Conservation (phyloP, 345 rosid genomes). For the Corchorus olitorius region DNA sequence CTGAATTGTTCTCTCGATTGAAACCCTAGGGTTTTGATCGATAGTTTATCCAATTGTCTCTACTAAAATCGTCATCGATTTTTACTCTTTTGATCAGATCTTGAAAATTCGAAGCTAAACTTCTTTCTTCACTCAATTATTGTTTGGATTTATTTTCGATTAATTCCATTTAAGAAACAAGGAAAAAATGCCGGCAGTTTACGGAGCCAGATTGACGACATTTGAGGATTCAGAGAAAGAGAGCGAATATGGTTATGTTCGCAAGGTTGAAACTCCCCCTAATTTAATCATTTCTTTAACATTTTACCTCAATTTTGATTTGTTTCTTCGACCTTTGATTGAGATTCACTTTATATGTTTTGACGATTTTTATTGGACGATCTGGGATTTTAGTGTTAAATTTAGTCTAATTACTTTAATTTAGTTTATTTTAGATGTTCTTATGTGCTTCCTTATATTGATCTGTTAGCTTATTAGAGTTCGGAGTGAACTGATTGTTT, state of each 20-base stretch:
- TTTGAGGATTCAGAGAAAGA: constrained; percentile 96
- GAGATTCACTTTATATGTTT: constrained; percentile 14
- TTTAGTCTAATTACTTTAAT: background rate
- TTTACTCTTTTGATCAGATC: constrained; percentile 37
- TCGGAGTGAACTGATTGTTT: constrained; percentile 4
- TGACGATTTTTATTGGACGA: constrained; percentile 8
- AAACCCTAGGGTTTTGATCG: constrained; percentile 27
- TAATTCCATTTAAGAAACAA: constrained; percentile 1
- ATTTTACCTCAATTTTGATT: background rate
- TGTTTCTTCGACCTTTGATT: background rate
- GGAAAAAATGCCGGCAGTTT: constrained; percentile 71
- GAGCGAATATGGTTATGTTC: constrained; percentile 98
- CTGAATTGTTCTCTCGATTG: constrained; percentile 10
- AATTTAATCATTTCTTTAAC: background rate
- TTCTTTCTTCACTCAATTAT: constrained; percentile 6
- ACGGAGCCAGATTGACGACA: constrained; percentile 86
- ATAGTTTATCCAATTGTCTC: constrained; percentile 10
- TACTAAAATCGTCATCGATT: constrained; percentile 8
- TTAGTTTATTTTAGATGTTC: background rate
- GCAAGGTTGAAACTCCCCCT: constrained; percentile 56
- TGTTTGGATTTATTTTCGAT: constrained; percentile 5
- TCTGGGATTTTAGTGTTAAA: background rate
- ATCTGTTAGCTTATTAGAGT: background rate
- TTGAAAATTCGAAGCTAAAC: constrained; percentile 26
- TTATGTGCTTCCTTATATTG: background rate